Evolutionary conservation across 2,329 filamentous ascomycete genomes (phyloP).

Genomic region (Cytospora leucostoma): DNA sequence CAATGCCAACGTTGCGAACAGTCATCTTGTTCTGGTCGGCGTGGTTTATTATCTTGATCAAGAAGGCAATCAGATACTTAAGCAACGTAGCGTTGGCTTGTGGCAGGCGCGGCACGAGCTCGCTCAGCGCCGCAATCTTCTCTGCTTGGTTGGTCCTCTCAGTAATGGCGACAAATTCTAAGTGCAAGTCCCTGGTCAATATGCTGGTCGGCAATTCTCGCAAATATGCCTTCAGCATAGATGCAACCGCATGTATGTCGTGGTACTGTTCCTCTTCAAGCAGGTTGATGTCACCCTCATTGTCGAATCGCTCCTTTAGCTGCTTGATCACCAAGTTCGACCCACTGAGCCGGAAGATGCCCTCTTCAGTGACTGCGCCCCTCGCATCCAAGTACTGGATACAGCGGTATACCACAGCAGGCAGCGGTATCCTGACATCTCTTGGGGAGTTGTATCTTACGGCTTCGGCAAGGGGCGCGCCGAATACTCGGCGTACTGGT

Average conservation of each 20-base stretch:
- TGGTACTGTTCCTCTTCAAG: constrained; percentile 81
- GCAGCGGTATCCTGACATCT: constrained; percentile 74
- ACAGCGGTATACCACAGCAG: constrained; percentile 91
- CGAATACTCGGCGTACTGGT: constrained; percentile 74
- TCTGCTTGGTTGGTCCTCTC: constrained; percentile 74
- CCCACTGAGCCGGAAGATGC: constrained; percentile 95
- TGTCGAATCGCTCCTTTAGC: constrained; percentile 90
- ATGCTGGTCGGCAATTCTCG: constrained; percentile 91
- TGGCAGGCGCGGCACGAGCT: constrained; percentile 79
- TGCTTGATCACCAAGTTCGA: constrained; percentile 93
- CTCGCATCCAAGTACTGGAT: constrained; percentile 89
- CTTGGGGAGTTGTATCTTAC: constrained; percentile 76
- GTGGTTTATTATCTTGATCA: constrained; percentile 92
- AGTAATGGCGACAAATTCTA: constrained; percentile 82
- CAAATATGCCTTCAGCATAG: constrained; percentile 89
- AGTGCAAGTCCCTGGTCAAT: constrained; percentile 83
- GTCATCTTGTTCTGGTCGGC: constrained; percentile 96
- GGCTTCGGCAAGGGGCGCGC: constrained; percentile 80
- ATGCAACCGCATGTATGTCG: constrained; percentile 94
- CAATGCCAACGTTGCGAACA: constrained; percentile 93
- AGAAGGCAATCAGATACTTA: constrained; percentile 80
- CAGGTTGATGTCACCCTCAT: constrained; percentile 86
- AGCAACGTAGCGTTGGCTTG: constrained; percentile 78
- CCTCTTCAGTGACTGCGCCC: constrained; percentile 82
- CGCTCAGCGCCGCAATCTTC: constrained; percentile 75